Base-by-base conservation (phyloP, 139 green algal genomes). In the Volvox africanus region DNA sequence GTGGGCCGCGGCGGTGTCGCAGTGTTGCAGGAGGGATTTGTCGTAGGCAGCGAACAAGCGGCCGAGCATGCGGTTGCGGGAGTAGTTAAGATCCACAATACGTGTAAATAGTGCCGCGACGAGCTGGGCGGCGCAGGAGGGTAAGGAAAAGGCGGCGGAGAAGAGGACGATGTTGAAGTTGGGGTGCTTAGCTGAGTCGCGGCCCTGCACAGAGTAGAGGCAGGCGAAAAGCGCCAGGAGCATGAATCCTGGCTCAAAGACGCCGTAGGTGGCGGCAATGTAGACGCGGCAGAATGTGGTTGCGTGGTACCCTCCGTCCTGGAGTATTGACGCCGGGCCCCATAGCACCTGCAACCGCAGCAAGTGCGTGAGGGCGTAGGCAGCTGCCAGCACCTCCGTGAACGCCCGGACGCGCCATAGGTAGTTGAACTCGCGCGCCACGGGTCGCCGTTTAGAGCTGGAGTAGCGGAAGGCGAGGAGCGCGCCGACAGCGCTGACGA, bases 151-250 rank as follows among this genome's bases (percentile, higher is more conserved):
- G 68, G 90, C 93, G 2, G 92, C 79, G 12, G 93, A 83, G 44
- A 95, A 90, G 24, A 93, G 86, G 6, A 95, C 92, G 61, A 95
- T 94, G 86, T 92, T 92, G 88, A 93, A 84, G 89, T 83, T 88
- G 30, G 88, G 88, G 80, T 68, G 62, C 17, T n/a, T n/a, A 17
- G 88, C 37, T 0, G 80, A 82, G 80, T 88, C 69, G 79, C 88
- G 88, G 68, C 69, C 71, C 76, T 95, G 84, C 19, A 96, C 79
- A 19, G 92, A 94, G 91, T 95, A 96, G 79, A 96, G 76, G 67
- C 94, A 95, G 35, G 91, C 82, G 68, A 96, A 94, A 61, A 96
- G 89, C 33, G 92, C 87, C 13, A 96, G 87, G 76, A 96, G 91
- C 82, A 95, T 79, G 71, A 94, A 92, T 11, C 69, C 82, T 1